Conservation (phyloP, 177 flowering plant species). For the Vitis hybrid region DNA sequence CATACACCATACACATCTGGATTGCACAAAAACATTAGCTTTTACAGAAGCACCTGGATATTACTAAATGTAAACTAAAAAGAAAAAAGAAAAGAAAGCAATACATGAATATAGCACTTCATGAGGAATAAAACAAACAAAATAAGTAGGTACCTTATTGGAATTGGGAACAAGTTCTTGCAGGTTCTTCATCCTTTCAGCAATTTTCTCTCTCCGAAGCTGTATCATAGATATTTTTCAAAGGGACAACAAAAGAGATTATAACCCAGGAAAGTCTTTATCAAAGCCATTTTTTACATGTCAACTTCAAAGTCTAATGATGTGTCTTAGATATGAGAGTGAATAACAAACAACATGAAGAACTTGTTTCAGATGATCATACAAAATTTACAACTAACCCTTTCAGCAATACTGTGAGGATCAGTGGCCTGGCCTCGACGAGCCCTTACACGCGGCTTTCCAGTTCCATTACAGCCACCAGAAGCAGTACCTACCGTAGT, state of each 20-base stretch:
- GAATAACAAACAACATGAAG: background rate
- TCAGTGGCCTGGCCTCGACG: slow-evolving; percentile 38
- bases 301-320: no score
- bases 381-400: slow-evolving; percentile 11
- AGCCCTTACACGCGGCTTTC: slow-evolving; percentile 31
- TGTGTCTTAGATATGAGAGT: no score
- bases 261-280: background rate
- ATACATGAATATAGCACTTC: background rate
- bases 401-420: slow-evolving; percentile 37
- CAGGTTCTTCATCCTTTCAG: slow-evolving; percentile 42
- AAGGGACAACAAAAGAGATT: background rate
- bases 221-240: slow-evolving; percentile 10
- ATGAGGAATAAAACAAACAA: background rate
- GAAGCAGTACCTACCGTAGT: background rate
- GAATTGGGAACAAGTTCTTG: slow-evolving; percentile 46
- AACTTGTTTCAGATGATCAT: background rate
- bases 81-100: background rate
- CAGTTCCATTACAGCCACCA: slow-evolving; percentile 17
- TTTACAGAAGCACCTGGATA: background rate
- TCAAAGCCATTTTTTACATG: no score
- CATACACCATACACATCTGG: background rate
- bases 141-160: slow-evolving; percentile 28
- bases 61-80: background rate
- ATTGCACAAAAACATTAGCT: background rate
- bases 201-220: slow-evolving; percentile 43